phyloP scores from a whole-genome alignment of 2,329 filamentous ascomycete species.

The Clonostachys sp. region DNA sequence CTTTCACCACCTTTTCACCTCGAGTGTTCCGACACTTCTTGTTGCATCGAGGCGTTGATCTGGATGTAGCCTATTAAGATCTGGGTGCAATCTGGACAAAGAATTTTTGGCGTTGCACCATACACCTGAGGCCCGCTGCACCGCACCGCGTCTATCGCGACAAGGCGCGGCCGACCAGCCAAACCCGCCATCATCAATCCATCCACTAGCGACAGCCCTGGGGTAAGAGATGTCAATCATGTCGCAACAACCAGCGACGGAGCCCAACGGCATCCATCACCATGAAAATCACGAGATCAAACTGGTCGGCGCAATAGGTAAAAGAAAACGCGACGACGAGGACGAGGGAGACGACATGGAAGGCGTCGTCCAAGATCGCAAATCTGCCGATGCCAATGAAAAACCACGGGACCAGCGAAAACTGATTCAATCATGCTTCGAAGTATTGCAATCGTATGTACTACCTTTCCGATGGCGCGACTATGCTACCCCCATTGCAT shows the following conservation, averaged over 20 bases:
- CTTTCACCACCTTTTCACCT: no score
- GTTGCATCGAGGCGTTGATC: no score
- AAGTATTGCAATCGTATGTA: constrained; percentile 30
- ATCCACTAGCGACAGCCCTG: not conserved
- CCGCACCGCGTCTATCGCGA: constrained; percentile 31
- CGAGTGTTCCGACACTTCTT: no score
- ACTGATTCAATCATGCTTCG: constrained; percentile 29
- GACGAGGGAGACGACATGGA: constrained; percentile 15
- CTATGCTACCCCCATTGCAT: constrained; percentile 2
- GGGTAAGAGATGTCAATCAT: constrained; percentile 20
- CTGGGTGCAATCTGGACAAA: constrained; percentile 19
- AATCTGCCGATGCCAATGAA: not conserved
- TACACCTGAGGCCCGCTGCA: constrained; percentile 10
- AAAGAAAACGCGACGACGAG: constrained; percentile 56
- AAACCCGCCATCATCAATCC: no score
- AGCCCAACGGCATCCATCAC: constrained; percentile 34
- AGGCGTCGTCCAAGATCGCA: constrained; percentile 4
- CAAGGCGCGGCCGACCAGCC: constrained; percentile 2
- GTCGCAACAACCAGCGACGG: constrained; percentile 32
- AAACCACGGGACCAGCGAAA: constrained; percentile 19
- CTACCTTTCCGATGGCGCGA: not conserved
- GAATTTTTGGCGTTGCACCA: constrained; percentile 33
- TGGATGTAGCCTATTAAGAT: no score
- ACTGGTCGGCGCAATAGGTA: constrained; percentile 32
- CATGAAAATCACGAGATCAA: constrained; percentile 16